Evolutionary conservation across 1,284 basidiomycete species (phyloP).

Genomic region (Kalmanozyma brasiliensis): DNA sequence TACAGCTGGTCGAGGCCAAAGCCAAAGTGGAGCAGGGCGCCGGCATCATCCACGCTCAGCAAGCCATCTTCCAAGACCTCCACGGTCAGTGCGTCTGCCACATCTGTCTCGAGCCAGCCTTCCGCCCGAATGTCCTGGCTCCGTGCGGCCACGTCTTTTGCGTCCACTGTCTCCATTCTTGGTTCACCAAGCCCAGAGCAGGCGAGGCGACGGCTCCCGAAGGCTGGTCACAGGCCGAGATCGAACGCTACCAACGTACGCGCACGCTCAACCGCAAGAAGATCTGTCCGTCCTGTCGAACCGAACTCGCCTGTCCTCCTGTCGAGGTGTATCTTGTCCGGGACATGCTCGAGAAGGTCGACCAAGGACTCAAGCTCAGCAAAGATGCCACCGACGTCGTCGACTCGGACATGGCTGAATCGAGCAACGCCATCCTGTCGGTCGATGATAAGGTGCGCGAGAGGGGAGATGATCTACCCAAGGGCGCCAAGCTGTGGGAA

Average conservation of each 20-base stretch:
- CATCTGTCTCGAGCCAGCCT: constrained; percentile 57
- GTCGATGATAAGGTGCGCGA: constrained; percentile 32
- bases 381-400: constrained; percentile 20
- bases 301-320: constrained; percentile 53
- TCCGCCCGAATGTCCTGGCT: constrained; percentile 56
- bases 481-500: constrained; percentile 46
- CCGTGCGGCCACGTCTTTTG: constrained; percentile 66
- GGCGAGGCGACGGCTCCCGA: constrained; percentile 30
- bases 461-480: constrained; percentile 43
- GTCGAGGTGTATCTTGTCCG: constrained; percentile 60
- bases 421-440: constrained; percentile 27
- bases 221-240: constrained; percentile 14
- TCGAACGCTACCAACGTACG: constrained; percentile 12
- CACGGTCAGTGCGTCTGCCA: constrained; percentile 51
- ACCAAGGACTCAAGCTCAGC: constrained; percentile 28
- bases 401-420: constrained; percentile 26
- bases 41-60: constrained; percentile 31
- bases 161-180: constrained; percentile 59
- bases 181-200: constrained; percentile 56
- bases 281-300: constrained; percentile 62
- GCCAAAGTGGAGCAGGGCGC: constrained; percentile 15
- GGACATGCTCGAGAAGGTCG: constrained; percentile 54
- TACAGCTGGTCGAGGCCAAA: constrained; percentile 36
- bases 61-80: constrained; percentile 33
- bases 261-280: constrained; percentile 56